Conservation (phyloP, 345 rosid genomes). For the Nephelium lappaceum region DNA sequence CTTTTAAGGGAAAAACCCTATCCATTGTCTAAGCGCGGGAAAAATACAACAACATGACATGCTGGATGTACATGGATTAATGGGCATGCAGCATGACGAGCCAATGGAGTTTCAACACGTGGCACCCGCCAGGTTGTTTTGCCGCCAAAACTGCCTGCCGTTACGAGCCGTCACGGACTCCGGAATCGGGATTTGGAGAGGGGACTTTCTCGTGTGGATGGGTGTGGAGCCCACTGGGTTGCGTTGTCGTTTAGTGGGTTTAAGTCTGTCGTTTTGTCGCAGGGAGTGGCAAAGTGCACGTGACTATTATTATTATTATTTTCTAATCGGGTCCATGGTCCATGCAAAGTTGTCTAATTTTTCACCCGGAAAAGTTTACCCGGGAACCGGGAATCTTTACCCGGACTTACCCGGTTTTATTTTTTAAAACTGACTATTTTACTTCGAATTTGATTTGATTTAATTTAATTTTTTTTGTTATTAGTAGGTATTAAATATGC, state of each 20-base stretch:
- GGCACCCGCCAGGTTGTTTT: conserved; percentile 2
- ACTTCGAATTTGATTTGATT: too few relatives aligned
- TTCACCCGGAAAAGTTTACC: too few relatives aligned
- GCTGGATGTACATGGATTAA: background rate
- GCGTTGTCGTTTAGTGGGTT: background rate
- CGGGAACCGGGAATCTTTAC: too few relatives aligned
- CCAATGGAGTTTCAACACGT: conserved; percentile 36
- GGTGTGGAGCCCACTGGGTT: background rate
- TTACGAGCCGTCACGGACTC: conserved; percentile 30
- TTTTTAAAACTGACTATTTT: too few relatives aligned
- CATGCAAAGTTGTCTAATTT: too few relatives aligned
- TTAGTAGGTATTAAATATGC: too few relatives aligned
- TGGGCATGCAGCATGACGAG: background rate
- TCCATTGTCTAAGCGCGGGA: conserved; percentile 49
- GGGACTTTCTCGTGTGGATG: background rate
- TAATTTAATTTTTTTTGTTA: too few relatives aligned
- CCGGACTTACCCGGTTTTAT: too few relatives aligned
- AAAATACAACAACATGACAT: conserved; percentile 20
- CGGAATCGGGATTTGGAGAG: background rate
- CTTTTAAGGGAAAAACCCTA: conserved; percentile 25
- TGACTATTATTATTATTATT: too few relatives aligned
- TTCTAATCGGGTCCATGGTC: too few relatives aligned
- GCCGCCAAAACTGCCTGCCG: conserved; percentile 45
- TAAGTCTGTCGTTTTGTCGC: conserved; percentile 1
- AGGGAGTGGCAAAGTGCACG: background rate